These are phyloP conservation scores for Penicillium tannophilum DNA, from an alignment of 495 filamentous ascomycete species.

Conservation along the genomic window DNA sequence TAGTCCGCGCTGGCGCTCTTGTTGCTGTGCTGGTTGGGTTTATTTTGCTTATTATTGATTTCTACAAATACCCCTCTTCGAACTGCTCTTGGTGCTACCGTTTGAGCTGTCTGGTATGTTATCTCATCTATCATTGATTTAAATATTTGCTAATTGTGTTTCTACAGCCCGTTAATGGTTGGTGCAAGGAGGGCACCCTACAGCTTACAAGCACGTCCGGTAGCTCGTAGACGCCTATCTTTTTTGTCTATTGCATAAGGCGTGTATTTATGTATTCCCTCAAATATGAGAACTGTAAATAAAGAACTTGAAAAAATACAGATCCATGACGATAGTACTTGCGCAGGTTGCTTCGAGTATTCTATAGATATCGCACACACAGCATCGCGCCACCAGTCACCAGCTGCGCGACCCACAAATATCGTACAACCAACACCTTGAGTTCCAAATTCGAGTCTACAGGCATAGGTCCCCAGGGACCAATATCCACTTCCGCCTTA, in stretches of 20 bases:
- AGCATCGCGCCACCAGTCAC: no score
- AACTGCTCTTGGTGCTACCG: conserved; percentile 91
- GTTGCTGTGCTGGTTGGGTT: conserved; percentile 78
- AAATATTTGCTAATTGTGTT: conserved; percentile 28
- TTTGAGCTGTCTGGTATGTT: conserved; percentile 85
- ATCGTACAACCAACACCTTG: no score
- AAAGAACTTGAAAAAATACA: conserved; percentile 2
- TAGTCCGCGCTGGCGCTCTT: conserved; percentile 78
- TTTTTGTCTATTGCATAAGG: background rate
- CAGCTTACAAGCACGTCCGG: conserved; percentile 17
- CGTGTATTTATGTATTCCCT: conserved; percentile 1
- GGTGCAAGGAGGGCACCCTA: conserved; percentile 72
- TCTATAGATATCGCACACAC: no score
- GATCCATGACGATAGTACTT: background rate
- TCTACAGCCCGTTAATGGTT: conserved; percentile 68
- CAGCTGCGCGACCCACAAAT: no score
- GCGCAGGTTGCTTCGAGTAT: background rate
- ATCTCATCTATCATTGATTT: conserved; percentile 3
- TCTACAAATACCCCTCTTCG: conserved; percentile 74
- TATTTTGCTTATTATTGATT: conserved; percentile 83
- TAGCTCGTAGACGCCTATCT: background rate
- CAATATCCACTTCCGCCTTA: background rate
- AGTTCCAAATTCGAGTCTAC: no score
- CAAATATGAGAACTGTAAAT: conserved; percentile 21
- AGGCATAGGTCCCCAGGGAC: no score